These are phyloP conservation scores for Glycine latifolia DNA, from an alignment of 306 rosid species.

Conservation along the genomic window DNA sequence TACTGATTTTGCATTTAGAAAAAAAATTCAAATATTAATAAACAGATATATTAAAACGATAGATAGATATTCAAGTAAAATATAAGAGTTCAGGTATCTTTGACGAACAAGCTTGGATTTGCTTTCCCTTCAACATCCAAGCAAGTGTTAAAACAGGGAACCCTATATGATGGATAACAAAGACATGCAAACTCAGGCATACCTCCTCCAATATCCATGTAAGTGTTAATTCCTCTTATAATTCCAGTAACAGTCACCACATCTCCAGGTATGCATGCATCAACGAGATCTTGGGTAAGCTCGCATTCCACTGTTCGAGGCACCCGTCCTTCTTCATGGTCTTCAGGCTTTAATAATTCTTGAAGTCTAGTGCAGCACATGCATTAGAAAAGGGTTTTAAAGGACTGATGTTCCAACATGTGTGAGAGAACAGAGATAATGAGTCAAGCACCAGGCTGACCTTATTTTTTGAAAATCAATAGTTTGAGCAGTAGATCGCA, in stretches of 20 bases:
- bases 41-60: background rate
- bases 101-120: conserved; percentile 9
- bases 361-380: conserved; percentile 63
- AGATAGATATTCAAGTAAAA: conserved; percentile 20
- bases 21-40: background rate
- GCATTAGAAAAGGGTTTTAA: conserved; percentile 23
- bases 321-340: conserved; percentile 95
- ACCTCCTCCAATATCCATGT: conserved; percentile 99
- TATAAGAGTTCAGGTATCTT: conserved; percentile 14
- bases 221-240: conserved; percentile 83
- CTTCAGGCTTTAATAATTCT: conserved; percentile 82
- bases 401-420: conserved; percentile 9
- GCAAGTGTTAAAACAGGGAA: conserved; percentile 29
- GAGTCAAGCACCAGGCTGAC: conserved; percentile 51
- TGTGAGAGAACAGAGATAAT: conserved; percentile 20
- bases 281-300: conserved; percentile 89
- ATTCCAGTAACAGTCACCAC: conserved; percentile 95
- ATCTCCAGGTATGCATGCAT: conserved; percentile 96
- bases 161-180: conserved; percentile 22
- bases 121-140: conserved; percentile 38
- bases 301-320: conserved; percentile 99
- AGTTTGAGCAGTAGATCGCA: conserved; percentile 75
- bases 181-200: conserved; percentile 35
- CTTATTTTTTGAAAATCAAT: conserved; percentile 95
- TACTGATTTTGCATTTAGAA: conserved; percentile 30